Conservation (phyloP, 441 rosid species). For the Melianthus villosus region DNA sequence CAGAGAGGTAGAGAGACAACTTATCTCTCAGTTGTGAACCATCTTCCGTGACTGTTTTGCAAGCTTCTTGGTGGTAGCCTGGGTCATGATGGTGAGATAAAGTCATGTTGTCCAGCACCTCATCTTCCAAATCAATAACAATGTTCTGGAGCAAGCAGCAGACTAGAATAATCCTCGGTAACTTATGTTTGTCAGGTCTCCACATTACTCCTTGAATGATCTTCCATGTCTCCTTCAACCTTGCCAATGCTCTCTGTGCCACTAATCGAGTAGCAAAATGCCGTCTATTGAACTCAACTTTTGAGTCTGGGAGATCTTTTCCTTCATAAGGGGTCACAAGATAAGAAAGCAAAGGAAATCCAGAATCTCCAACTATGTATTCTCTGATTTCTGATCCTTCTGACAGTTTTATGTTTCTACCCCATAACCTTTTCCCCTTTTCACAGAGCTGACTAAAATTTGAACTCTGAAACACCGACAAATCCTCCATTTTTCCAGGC, state of each 20-base stretch:
- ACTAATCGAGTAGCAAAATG: constrained; percentile 37
- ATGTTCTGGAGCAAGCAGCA: constrained; percentile 90
- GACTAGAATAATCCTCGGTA: constrained; percentile 64
- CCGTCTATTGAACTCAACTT: constrained; percentile 47
- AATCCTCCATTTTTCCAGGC: constrained; percentile 72
- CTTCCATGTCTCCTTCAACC: constrained; percentile 81
- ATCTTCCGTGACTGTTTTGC: constrained; percentile 26
- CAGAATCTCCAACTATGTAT: constrained; percentile 57
- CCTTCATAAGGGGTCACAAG: constrained; percentile 62
- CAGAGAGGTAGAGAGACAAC: constrained; percentile 33
- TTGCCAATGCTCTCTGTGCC: constrained; percentile 47
- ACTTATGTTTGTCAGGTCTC: constrained; percentile 67
- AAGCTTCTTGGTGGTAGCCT: constrained; percentile 35
- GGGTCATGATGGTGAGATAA: constrained; percentile 40
- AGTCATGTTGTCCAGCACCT: constrained; percentile 23
- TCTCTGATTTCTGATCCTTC: constrained; percentile 39
- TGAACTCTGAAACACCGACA: constrained; percentile 45
- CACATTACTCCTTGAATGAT: constrained; percentile 77
- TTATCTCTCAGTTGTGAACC: constrained; percentile 40
- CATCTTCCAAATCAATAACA: constrained; percentile 51
- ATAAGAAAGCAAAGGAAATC: constrained; percentile 67
- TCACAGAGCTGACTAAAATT: constrained; percentile 51
- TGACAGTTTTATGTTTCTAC: constrained; percentile 27
- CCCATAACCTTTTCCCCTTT: constrained; percentile 45
- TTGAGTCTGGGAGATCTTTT: constrained; percentile 25